A percentile compares a stretch with the other conserved stretches of the same genome.
phyloP scores from a whole-genome alignment of 768 basidiomycete genomes.

The Termitomyces sp. region DNA sequence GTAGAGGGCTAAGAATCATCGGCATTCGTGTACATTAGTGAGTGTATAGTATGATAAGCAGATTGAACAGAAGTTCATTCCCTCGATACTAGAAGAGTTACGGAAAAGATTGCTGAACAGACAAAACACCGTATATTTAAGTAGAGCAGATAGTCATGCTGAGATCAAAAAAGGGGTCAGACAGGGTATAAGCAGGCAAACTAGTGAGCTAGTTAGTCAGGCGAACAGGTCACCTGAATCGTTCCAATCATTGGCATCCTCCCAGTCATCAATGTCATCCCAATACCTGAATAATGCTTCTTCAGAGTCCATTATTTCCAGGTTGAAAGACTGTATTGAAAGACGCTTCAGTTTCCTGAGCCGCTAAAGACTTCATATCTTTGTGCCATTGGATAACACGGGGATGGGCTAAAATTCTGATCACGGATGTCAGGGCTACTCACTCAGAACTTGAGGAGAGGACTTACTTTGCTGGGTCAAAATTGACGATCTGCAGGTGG shows the following conservation, averaged over 20 bases:
- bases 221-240: neutral
- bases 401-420: conserved; percentile 55
- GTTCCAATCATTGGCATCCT: neutral
- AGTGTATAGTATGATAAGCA: neutral
- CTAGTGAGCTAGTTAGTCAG: too few species aligned
- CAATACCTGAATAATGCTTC: conserved; percentile 15
- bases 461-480: conserved; percentile 33
- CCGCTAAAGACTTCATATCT: neutral
- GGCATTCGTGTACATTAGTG: conserved; percentile 1
- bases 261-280: neutral
- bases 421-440: neutral
- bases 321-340: conserved; percentile 1
- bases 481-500: conserved; percentile 58
- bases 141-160: neutral
- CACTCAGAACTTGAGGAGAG: neutral
- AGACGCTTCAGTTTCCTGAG: neutral
- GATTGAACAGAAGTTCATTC: neutral
- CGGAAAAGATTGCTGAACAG: neutral
- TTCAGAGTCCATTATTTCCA: conserved; percentile 20
- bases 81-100: neutral
- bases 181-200: neutral
- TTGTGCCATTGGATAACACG: conserved; percentile 52
- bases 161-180: neutral
- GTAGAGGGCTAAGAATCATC: neutral
- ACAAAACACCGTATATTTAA: neutral